These are phyloP conservation scores for Roridomyces roridus DNA, from an alignment of 768 basidiomycete species.

Conservation along the genomic window DNA sequence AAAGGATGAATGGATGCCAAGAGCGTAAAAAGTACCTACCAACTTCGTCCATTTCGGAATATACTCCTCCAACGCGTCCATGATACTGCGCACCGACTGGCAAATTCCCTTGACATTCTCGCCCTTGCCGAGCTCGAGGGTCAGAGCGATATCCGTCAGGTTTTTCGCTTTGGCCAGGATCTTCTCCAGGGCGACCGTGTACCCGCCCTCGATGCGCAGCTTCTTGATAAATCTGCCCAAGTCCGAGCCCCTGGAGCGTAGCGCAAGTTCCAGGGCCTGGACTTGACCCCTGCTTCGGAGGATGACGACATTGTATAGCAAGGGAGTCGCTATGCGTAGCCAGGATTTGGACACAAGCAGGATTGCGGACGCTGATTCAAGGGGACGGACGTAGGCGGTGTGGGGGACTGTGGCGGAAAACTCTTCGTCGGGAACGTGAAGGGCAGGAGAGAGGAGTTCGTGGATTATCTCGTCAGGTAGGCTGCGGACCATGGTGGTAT, in stretches of 20 bases:
- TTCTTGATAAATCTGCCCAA: conserved; percentile 10
- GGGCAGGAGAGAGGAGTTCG: conserved; percentile 8
- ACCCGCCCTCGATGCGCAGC: conserved; percentile 20
- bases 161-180: conserved; percentile 3
- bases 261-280: background rate
- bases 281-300: conserved; percentile 14
- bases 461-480: conserved; percentile 11
- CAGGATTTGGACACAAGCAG: conserved; percentile 12
- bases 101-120: conserved; percentile 2
- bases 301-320: conserved; percentile 12
- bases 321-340: conserved; percentile 15
- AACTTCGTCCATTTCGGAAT: conserved; percentile 3
- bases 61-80: background rate
- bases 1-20: background rate
- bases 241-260: conserved; percentile 2
- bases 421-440: background rate
- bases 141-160: background rate
- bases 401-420: background rate
- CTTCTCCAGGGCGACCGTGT: conserved; percentile 4
- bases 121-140: background rate
- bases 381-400: background rate
- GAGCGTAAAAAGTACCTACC: background rate
- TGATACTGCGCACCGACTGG: background rate
- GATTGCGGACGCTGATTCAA: conserved; percentile 6
- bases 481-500: background rate